Conservation (phyloP, 2,329 filamentous ascomycete species). For the Colletotrichum caudatum region DNA sequence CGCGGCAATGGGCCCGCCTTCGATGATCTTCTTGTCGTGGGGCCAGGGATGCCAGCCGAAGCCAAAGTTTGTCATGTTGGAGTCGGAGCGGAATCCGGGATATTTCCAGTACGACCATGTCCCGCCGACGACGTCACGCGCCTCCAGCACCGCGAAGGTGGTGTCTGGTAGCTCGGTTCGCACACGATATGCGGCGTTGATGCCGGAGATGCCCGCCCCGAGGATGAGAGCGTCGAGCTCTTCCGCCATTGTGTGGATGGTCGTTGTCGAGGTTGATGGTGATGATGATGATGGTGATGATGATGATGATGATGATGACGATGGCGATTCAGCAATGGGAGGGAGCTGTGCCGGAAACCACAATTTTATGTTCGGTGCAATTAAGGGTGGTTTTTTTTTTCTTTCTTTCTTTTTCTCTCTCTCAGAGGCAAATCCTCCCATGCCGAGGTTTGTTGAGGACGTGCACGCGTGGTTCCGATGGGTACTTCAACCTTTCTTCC, state of each 20-base stretch:
- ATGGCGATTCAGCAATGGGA: background rate
- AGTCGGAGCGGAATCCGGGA: slow-evolving; percentile 78
- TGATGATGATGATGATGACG: no score
- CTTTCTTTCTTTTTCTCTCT: no score
- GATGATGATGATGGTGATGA: background rate
- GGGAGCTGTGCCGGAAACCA: background rate
- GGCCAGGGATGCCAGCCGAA: slow-evolving; percentile 81
- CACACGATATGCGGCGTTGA: slow-evolving; percentile 78
- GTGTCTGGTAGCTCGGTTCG: slow-evolving; percentile 66
- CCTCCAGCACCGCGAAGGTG: slow-evolving; percentile 76
- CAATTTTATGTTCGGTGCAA: background rate
- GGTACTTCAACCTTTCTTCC: background rate
- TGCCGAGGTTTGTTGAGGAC: slow-evolving; percentile 33
- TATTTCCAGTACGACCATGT: slow-evolving; percentile 86
- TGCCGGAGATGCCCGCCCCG: slow-evolving; percentile 79
- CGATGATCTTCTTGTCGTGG: slow-evolving; percentile 64
- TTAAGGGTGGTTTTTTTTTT: slow-evolving; percentile 18
- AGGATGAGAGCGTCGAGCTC: slow-evolving; percentile 71
- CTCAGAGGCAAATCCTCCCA: slow-evolving; percentile 6
- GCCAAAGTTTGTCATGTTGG: slow-evolving; percentile 70
- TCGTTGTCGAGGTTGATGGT: background rate
- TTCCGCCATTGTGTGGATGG: slow-evolving; percentile 34
- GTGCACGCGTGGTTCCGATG: slow-evolving; percentile 24
- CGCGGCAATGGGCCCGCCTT: slow-evolving; percentile 62
- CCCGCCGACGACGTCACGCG: slow-evolving; percentile 74